phyloP scores from a whole-genome alignment of 441 rosid species.

The Rhodomyrtus psidioides region DNA sequence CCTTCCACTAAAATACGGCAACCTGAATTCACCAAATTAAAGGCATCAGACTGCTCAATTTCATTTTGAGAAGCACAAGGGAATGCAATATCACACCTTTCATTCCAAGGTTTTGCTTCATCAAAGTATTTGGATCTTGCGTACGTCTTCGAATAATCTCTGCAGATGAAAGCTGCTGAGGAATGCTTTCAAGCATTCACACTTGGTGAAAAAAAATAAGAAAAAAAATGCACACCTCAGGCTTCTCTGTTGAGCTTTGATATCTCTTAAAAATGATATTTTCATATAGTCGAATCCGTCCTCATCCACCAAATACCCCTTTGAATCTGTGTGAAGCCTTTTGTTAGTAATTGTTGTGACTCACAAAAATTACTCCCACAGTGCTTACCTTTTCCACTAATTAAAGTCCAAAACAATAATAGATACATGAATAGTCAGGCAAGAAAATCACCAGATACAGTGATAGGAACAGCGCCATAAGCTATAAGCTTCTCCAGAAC shows the following conservation, averaged over 20 bases:
- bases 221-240: slow-evolving; percentile 44
- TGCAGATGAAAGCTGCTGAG: slow-evolving; percentile 27
- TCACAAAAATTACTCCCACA: background rate
- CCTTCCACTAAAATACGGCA: slow-evolving; percentile 92
- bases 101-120: slow-evolving; percentile 95
- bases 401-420: background rate
- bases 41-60: slow-evolving; percentile 92
- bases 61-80: slow-evolving; percentile 97
- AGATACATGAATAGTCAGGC: background rate
- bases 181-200: background rate
- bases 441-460: slow-evolving; percentile 67
- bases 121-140: slow-evolving; percentile 94
- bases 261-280: slow-evolving; percentile 87
- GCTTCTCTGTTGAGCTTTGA: slow-evolving; percentile 95
- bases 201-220: background rate
- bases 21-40: slow-evolving; percentile 83
- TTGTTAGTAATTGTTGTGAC: slow-evolving; percentile 3
- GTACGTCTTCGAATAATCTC: slow-evolving; percentile 97
- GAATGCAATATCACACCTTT: slow-evolving; percentile 90
- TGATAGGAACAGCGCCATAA: slow-evolving; percentile 85
- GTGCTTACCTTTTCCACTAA: background rate
- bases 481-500: slow-evolving; percentile 97
- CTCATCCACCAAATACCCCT: slow-evolving; percentile 95
- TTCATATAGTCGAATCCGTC: slow-evolving; percentile 97
- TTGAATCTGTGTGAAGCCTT: slow-evolving; percentile 58